Base-by-base conservation (phyloP, 75 land plant species). In the Pinus albicaulis region DNA sequence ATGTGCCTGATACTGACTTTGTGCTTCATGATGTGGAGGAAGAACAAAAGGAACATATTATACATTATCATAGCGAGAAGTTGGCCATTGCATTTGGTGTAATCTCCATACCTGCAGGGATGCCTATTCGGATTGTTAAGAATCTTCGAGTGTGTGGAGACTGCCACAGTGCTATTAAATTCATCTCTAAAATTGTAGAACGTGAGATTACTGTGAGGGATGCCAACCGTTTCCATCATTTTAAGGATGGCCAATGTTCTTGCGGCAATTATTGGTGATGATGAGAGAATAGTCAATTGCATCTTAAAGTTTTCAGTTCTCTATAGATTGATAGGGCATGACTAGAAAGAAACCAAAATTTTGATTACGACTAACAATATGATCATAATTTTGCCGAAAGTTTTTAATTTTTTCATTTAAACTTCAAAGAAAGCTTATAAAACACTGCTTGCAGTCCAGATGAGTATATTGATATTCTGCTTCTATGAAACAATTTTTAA, bases 231-330 rank as follows among this genome's bases (percentile, higher is more conserved):
- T 61, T 61, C 26, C 64, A 61, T 61, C 64, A 61, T 61, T 61
- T 61, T 26, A 61, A 61, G 64, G 26, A 61, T 13, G 64, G 64
- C 15, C 64, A 24, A 3, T 61, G 64, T 13, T 61, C 64, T 8
- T 61, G 64, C 15, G 64, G 64, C 12, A 31, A 61, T 61, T 61
- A 61, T 61, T 61, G 64, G 64, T 61, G 64, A 61, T 61, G 64
- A 24, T 25, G 24, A 61, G 53, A 48, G 11, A 48, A 48, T 48
- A 10, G 53, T 10, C 53, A 48, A 48, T 10, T 48, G 53, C 53
- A 48, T 48, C 12, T 48, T 0, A 48, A 48, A 48, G 11, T 48
- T 48, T 1, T 48, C 53, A 48, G 53, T 48, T 48, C 10, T 48
- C 11, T 11, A 8, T 48, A 48, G 53, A 48, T 48, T 48, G 53